phyloP scores from a whole-genome alignment of 2,329 filamentous ascomycete genomes.

The Talaromyces piceae region DNA sequence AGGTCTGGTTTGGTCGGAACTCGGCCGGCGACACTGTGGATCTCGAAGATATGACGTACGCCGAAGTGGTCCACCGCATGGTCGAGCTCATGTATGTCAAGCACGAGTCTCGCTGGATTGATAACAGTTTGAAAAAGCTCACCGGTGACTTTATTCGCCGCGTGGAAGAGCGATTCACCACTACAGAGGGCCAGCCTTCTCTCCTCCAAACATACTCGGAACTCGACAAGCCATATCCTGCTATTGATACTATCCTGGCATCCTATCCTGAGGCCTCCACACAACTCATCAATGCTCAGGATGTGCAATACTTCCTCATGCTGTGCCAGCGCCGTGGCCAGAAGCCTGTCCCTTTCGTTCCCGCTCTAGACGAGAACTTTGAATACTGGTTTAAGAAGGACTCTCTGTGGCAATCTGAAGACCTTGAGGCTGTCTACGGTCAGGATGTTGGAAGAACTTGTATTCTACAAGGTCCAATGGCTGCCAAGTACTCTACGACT shows the following conservation, averaged over 20 bases:
- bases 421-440: constrained; percentile 87
- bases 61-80: constrained; percentile 77
- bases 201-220: constrained; percentile 85
- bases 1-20: constrained; percentile 92
- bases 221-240: constrained; percentile 70
- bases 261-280: constrained; percentile 78
- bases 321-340: constrained; percentile 86
- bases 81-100: constrained; percentile 87
- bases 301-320: constrained; percentile 92
- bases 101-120: constrained; percentile 87
- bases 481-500: constrained; percentile 79
- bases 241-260: constrained; percentile 70
- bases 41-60: constrained; percentile 92
- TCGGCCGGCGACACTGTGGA: constrained; percentile 72
- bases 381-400: constrained; percentile 99
- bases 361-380: constrained; percentile 91
- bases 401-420: constrained; percentile 97
- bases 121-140: constrained; percentile 70
- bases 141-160: constrained; percentile 95
- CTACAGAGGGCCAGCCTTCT: constrained; percentile 62
- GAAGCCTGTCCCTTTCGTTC: constrained; percentile 96
- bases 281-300: constrained; percentile 96
- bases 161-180: constrained; percentile 90
- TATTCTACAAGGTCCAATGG: constrained; percentile 91
- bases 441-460: constrained; percentile 95